phyloP scores from a whole-genome alignment of 2,329 filamentous ascomycete species.

The Talaromyces sp. region DNA sequence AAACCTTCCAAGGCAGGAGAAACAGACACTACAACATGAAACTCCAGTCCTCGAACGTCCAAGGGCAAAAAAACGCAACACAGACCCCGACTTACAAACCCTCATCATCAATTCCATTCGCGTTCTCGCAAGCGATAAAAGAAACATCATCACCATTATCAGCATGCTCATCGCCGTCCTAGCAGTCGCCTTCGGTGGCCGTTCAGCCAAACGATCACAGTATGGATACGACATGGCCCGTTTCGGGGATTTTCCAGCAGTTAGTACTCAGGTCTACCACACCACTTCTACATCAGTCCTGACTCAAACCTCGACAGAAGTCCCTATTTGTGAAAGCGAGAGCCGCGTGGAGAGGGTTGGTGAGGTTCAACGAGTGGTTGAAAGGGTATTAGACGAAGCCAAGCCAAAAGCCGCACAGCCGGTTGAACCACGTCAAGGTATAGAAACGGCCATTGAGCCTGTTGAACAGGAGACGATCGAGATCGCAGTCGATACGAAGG shows the following conservation, averaged over 20 bases:
- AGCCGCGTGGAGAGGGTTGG: slow-evolving; percentile 11
- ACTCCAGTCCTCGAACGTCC: not conserved
- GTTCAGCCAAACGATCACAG: not conserved
- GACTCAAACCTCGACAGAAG: slow-evolving; percentile 16
- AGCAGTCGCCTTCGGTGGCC: slow-evolving; percentile 5
- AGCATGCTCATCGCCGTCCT: slow-evolving; percentile 46
- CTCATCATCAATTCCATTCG: slow-evolving; percentile 54
- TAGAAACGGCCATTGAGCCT: not conserved
- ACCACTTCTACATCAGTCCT: slow-evolving; percentile 17
- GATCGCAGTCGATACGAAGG: not conserved
- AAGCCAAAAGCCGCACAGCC: not conserved
- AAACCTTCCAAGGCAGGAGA: not conserved
- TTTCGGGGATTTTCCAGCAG: slow-evolving; percentile 15
- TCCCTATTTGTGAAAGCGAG: slow-evolving; percentile 13
- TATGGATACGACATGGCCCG: slow-evolving; percentile 4
- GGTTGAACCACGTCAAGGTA: not conserved
- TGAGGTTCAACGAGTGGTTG: slow-evolving; percentile 18
- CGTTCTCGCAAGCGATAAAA: slow-evolving; percentile 50
- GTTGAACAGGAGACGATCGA: not conserved
- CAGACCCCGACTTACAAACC: slow-evolving; percentile 51
- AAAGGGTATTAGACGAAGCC: slow-evolving; percentile 6
- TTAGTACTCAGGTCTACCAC: slow-evolving; percentile 19
- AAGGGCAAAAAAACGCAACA: not conserved
- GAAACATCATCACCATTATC: slow-evolving; percentile 44
- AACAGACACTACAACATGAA: not conserved